phyloP scores from a whole-genome alignment of 225 moss, liverwort and hornwort species.

The Physcomitrellopsis africana region DNA sequence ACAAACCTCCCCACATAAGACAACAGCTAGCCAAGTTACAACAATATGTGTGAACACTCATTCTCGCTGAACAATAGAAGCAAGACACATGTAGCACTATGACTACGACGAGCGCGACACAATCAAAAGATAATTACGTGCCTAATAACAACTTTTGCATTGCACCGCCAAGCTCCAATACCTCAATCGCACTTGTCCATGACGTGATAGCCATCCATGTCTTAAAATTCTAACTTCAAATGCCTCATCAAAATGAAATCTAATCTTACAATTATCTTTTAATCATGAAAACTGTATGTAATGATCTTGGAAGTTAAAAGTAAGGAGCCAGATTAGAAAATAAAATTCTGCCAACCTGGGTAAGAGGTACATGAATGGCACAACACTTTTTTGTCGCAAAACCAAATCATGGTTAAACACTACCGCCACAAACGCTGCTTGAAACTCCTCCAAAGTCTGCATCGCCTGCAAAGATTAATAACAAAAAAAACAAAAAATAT shows the following conservation, averaged over 20 bases:
- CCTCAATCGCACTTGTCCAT: neutral
- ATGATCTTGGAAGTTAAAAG: neutral
- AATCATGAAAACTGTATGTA: neutral
- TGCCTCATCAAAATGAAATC: neutral
- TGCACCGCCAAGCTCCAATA: neutral
- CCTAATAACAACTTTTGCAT: neutral
- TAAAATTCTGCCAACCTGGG: constrained; percentile 44
- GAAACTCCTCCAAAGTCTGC: constrained; percentile 73
- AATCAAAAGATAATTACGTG: neutral
- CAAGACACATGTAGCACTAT: neutral
- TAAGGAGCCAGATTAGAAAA: neutral
- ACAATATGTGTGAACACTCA: neutral
- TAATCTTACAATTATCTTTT: neutral
- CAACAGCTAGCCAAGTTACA: neutral
- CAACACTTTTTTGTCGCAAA: constrained; percentile 72
- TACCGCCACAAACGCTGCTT: constrained; percentile 70
- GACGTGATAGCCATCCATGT: too few relatives aligned
- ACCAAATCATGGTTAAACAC: constrained; percentile 69
- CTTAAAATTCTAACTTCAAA: neutral
- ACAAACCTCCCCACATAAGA: neutral
- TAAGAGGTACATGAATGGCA: constrained; percentile 73
- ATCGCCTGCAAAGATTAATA: neutral
- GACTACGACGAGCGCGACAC: neutral
- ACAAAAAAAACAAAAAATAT: too few relatives aligned
- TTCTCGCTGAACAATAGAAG: neutral